Conservation (phyloP, 805 yeast species). For the Monosporozyma unispora region DNA sequence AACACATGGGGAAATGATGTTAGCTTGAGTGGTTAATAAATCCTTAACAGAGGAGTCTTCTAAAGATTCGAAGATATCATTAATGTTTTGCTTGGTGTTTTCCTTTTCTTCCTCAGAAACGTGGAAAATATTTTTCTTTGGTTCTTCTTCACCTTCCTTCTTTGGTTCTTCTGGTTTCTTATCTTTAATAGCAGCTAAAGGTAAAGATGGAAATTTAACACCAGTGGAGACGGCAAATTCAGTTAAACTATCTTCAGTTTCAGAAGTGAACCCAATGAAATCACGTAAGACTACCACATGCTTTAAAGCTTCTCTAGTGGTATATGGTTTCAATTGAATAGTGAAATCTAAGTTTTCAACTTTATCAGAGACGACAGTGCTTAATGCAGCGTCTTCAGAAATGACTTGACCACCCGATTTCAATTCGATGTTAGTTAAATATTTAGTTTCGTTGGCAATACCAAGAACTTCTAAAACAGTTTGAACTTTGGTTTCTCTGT, state of each 20-base stretch:
- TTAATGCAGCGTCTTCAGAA: conserved; percentile 10
- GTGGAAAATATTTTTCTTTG: conserved; percentile 17
- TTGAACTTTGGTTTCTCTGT: conserved; percentile 21
- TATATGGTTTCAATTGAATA: conserved; percentile 22
- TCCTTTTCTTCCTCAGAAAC: conserved; percentile 27
- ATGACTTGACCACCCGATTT: conserved; percentile 12
- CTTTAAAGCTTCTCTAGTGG: conserved; percentile 23
- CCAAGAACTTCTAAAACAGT: conserved; percentile 21
- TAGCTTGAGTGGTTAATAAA: conserved; percentile 14
- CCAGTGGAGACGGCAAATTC: conserved; percentile 28
- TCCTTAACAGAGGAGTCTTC: conserved; percentile 12
- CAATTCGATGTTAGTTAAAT: conserved; percentile 23
- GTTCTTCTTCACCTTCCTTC: conserved; percentile 11
- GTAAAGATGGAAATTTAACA: conserved; percentile 22
- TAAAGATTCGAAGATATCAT: conserved; percentile 17
- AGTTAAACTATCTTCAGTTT: conserved; percentile 25
- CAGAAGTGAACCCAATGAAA: conserved; percentile 27
- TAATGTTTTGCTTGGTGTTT: conserved; percentile 16
- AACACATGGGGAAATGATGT: conserved; percentile 32
- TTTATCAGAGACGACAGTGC: conserved; percentile 13
- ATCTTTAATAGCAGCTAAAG: conserved; percentile 17
- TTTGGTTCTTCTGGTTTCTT: conserved; percentile 5
- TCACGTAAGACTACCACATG: conserved; percentile 28
- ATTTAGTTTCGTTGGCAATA: conserved; percentile 21
- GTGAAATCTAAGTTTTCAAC: conserved; percentile 10